phyloP scores from a whole-genome alignment of 2,329 filamentous ascomycete species.

The Diaporthe australafricana region DNA sequence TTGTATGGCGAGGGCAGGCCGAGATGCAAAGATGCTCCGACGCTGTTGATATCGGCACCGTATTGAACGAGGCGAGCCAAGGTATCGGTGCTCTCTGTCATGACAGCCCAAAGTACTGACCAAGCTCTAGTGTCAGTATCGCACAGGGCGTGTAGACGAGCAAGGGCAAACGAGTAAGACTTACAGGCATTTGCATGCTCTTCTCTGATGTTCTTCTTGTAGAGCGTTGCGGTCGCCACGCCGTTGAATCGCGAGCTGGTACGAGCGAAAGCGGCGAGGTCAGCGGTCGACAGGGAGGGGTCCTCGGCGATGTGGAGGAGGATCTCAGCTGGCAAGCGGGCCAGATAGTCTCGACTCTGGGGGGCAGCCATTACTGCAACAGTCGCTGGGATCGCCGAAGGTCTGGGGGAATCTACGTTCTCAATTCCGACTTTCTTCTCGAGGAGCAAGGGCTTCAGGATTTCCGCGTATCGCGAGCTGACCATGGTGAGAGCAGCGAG shows the following conservation, averaged over 20 bases:
- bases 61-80: not conserved
- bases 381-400: too few relatives aligned
- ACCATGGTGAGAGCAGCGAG: too few relatives aligned
- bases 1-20: not conserved
- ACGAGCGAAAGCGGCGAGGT: not conserved
- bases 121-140: not conserved
- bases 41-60: not conserved
- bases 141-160: too few relatives aligned
- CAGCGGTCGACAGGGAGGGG: not conserved
- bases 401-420: too few relatives aligned
- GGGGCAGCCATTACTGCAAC: too few relatives aligned
- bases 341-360: not conserved
- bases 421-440: too few relatives aligned
- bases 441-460: too few relatives aligned
- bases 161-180: not conserved
- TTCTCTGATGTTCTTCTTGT: conserved; percentile 5
- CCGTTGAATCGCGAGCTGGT: not conserved
- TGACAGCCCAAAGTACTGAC: not conserved
- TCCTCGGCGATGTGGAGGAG: not conserved
- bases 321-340: not conserved
- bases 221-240: not conserved
- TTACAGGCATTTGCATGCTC: conserved; percentile 7
- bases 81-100: not conserved
- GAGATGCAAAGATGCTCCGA: not conserved
- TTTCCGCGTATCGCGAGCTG: too few relatives aligned